These are phyloP conservation scores for Volvariella volvacea DNA, from an alignment of 1,284 basidiomycete species.

Conservation along the genomic window DNA sequence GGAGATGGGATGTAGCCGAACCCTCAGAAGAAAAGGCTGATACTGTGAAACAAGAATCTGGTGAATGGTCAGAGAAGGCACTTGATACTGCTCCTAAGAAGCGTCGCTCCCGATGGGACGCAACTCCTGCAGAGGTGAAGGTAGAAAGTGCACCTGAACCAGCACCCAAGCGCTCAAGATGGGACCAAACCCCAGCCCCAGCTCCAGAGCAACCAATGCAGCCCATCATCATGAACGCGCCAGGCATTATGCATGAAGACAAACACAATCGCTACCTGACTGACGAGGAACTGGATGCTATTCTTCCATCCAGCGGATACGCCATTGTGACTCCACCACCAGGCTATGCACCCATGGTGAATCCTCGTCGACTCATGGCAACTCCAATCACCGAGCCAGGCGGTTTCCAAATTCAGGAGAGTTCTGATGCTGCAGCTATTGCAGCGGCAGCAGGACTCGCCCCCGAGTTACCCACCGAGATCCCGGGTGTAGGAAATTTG, in stretches of 20 bases:
- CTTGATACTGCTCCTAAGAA: constrained; percentile 79
- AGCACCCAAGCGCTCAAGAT: constrained; percentile 81
- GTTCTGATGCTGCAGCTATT: constrained; percentile 80
- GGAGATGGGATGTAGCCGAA: constrained; percentile 81
- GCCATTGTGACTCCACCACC: constrained; percentile 89
- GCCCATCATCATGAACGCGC: constrained; percentile 81
- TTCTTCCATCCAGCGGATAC: constrained; percentile 87
- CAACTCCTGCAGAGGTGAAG: constrained; percentile 67
- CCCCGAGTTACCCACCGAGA: constrained; percentile 96
- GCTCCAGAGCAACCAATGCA: constrained; percentile 54
- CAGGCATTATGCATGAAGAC: constrained; percentile 80
- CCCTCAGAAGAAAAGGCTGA: constrained; percentile 55
- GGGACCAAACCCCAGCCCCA: constrained; percentile 83
- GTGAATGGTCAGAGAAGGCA: constrained; percentile 70
- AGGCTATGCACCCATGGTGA: constrained; percentile 83
- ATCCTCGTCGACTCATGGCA: constrained; percentile 75
- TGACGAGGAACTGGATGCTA: constrained; percentile 91
- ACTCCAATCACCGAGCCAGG: constrained; percentile 66
- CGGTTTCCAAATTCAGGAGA: constrained; percentile 96
- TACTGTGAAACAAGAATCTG: constrained; percentile 48
- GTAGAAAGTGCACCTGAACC: constrained; percentile 31
- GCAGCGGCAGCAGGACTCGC: constrained; percentile 89
- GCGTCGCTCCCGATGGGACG: constrained; percentile 91
- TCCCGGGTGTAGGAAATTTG: constrained; percentile 94
- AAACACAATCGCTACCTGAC: constrained; percentile 92